These are phyloP conservation scores for Ustilago tritici DNA, from an alignment of 1,284 basidiomycete species.

Conservation along the genomic window DNA sequence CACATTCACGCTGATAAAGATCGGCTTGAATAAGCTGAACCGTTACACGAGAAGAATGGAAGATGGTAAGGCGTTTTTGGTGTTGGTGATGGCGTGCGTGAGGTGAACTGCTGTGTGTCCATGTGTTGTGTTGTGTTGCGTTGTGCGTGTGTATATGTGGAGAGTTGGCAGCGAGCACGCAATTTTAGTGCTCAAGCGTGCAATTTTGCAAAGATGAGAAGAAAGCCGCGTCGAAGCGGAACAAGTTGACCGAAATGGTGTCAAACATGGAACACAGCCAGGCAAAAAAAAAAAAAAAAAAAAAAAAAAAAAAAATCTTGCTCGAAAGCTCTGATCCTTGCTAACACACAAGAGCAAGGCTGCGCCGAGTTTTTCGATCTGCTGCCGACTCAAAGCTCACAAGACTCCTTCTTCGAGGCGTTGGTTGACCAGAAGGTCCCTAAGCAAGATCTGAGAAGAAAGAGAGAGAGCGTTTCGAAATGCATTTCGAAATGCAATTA, in stretches of 20 bases:
- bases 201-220: conserved; percentile 1
- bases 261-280: background rate
- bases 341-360: background rate
- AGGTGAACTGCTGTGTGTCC: background rate
- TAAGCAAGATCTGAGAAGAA: background rate
- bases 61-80: background rate
- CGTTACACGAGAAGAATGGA: background rate
- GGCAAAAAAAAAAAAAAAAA: too few species aligned
- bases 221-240: background rate
- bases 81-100: conserved; percentile 10
- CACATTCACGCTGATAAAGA: background rate
- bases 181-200: conserved; percentile 20
- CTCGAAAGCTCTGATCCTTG: background rate
- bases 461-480: conserved; percentile 6
- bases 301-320: background rate
- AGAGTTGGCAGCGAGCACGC: conserved; percentile 23
- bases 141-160: conserved; percentile 1
- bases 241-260: background rate
- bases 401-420: too few species aligned
- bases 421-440: conserved; percentile 4
- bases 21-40: conserved; percentile 4
- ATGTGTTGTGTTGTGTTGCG: background rate
- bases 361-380: background rate
- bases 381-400: background rate
- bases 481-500: background rate